Conservation (phyloP, 176 grass and related monocot genomes). For the Elymus sibiricus region DNA sequence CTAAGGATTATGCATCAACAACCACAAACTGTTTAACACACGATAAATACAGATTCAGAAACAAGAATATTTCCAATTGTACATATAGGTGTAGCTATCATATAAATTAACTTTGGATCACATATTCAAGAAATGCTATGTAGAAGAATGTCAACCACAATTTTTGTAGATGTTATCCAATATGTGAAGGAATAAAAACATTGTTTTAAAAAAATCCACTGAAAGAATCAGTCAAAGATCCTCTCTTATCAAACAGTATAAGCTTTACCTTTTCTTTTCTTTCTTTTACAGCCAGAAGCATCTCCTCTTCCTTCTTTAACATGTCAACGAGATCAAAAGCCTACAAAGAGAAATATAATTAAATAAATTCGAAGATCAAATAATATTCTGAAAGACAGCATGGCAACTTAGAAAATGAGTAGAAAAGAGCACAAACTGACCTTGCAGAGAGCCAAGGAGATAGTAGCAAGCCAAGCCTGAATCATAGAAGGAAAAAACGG, state of each 20-base stretch:
- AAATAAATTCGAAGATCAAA: background rate
- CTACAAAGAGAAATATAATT: constrained; percentile 19
- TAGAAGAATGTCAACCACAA: background rate
- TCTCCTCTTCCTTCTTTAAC: constrained; percentile 89
- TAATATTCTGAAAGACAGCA: background rate
- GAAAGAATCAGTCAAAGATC: background rate
- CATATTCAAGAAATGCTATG: background rate
- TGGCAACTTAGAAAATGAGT: background rate
- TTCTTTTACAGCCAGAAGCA: constrained; percentile 82
- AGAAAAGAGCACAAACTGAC: constrained; percentile 41
- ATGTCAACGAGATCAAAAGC: constrained; percentile 91
- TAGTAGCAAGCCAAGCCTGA: constrained; percentile 72
- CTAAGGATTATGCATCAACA: background rate
- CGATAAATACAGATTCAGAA: background rate
- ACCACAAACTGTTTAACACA: background rate
- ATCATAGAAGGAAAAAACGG: constrained; percentile 14
- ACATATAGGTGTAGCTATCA: background rate
- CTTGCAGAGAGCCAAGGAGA: constrained; percentile 76
- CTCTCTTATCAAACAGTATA: background rate
- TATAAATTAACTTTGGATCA: background rate
- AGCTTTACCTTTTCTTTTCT: constrained; percentile 57
- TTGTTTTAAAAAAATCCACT: background rate
- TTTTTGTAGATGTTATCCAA: background rate
- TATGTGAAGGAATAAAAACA: background rate
- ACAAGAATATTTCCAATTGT: background rate